A percentile compares a stretch with the other conserved stretches of the same genome.
Evolutionary conservation across 2,329 filamentous ascomycete genomes (phyloP).

Genomic region (Coniella lustricola): DNA sequence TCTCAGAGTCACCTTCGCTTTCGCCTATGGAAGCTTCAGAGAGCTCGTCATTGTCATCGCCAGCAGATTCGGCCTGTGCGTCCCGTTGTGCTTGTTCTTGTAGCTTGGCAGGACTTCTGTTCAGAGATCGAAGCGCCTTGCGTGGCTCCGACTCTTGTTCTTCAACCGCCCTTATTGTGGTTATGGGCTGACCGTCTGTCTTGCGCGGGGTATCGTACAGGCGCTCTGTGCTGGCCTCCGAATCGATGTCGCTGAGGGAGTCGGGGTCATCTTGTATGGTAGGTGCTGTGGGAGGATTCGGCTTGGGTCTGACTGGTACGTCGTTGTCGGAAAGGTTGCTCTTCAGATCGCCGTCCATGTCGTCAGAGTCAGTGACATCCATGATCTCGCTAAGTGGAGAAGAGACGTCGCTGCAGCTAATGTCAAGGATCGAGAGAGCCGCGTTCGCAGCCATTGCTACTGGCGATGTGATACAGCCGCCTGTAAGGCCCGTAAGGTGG

Average conservation of each 20-base stretch:
- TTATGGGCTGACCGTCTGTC: constrained; percentile 17
- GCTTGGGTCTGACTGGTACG: constrained; percentile 22
- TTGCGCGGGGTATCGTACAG: constrained; percentile 81
- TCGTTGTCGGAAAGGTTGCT: constrained; percentile 14
- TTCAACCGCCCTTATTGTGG: not conserved
- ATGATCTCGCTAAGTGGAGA: constrained; percentile 84
- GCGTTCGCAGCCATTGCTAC: constrained; percentile 43
- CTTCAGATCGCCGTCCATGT: constrained; percentile 43
- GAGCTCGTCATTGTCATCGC: constrained; percentile 33
- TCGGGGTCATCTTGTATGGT: constrained; percentile 30
- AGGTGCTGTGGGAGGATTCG: constrained; percentile 15
- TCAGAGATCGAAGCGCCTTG: constrained; percentile 40
- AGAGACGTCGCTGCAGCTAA: constrained; percentile 62
- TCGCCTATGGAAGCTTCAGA: constrained; percentile 33
- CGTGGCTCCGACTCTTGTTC: constrained; percentile 41
- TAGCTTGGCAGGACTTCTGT: constrained; percentile 71
- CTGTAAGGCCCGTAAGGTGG: constrained; percentile 38
- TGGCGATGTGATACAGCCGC: constrained; percentile 40
- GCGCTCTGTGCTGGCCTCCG: constrained; percentile 91
- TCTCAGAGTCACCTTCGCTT: constrained; percentile 31
- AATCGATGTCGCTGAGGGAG: constrained; percentile 53
- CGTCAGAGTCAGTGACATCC: constrained; percentile 68
- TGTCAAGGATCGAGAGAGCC: constrained; percentile 40
- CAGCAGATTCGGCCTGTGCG: constrained; percentile 29
- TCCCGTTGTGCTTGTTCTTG: constrained; percentile 39